Conservation (phyloP, 306 rosid species). For the Calophaca sinica region DNA sequence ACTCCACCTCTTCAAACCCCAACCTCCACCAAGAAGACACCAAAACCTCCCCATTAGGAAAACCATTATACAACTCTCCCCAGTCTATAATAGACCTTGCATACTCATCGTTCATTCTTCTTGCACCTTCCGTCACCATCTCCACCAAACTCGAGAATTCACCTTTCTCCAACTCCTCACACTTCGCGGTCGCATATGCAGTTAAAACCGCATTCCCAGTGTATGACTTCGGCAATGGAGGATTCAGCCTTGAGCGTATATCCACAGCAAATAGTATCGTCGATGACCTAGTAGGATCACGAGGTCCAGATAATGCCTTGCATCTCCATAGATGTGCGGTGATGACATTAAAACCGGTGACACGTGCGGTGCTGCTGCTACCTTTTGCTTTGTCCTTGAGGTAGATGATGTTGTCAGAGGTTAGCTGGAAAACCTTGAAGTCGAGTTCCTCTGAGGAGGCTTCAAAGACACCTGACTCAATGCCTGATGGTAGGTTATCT, state of each 20-base stretch:
- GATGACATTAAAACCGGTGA: conserved; percentile 63
- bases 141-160: conserved; percentile 59
- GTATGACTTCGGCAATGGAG: conserved; percentile 54
- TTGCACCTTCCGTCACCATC: conserved; percentile 65
- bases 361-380: not conserved
- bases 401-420: conserved; percentile 40
- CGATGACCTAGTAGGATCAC: conserved; percentile 51
- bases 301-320: conserved; percentile 58
- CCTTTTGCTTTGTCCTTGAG: conserved; percentile 66
- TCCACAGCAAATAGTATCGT: conserved; percentile 71
- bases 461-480: conserved; percentile 54
- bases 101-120: conserved; percentile 68
- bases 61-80: conserved; percentile 72
- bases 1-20: conserved; percentile 75
- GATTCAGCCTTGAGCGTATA: conserved; percentile 57
- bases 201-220: conserved; percentile 65
- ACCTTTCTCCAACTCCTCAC: conserved; percentile 53
- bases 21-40: conserved; percentile 87
- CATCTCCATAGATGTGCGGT: conserved; percentile 75
- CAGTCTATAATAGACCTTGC: conserved; percentile 71
- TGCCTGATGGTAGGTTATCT: conserved; percentile 1
- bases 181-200: conserved; percentile 50
- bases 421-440: conserved; percentile 59
- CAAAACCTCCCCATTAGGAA: conserved; percentile 75
- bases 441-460: conserved; percentile 59